These are phyloP conservation scores for Draba incana DNA, from an alignment of 345 rosid genomes.

Conservation along the genomic window DNA sequence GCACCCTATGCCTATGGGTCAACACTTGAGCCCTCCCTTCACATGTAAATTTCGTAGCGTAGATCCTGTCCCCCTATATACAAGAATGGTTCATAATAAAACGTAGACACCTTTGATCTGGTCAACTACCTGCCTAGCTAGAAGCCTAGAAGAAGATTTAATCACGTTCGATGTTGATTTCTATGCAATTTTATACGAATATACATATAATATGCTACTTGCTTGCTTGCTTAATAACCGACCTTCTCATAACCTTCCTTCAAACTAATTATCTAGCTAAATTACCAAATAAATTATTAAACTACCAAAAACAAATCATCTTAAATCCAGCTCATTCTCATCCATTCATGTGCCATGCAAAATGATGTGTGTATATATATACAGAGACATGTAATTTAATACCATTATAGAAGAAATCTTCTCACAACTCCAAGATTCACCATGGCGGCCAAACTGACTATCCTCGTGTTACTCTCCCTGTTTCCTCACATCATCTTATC, in stretches of 20 bases:
- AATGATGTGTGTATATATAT: conserved; percentile 13
- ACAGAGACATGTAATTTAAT: not conserved
- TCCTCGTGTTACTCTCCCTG: conserved; percentile 32
- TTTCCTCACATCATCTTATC: conserved; percentile 29
- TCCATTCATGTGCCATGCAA: conserved; percentile 35
- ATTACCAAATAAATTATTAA: not conserved
- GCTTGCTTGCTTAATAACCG: conserved; percentile 12
- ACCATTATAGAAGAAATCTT: conserved; percentile 6
- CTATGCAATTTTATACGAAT: conserved; percentile 1
- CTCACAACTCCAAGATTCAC: not conserved
- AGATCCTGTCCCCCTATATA: conserved; percentile 14
- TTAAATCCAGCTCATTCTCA: conserved; percentile 39
- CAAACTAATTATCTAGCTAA: conserved; percentile 10
- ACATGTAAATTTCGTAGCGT: conserved; percentile 31
- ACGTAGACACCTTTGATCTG: not conserved
- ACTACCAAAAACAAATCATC: conserved; percentile 14
- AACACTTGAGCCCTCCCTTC: conserved; percentile 36
- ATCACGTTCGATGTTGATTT: conserved; percentile 26
- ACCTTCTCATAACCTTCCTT: conserved; percentile 37
- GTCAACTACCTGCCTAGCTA: conserved; percentile 32
- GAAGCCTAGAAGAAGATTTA: not conserved
- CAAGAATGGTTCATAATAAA: not conserved
- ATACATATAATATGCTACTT: not conserved
- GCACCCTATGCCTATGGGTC: conserved; percentile 36
- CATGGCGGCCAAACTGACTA: conserved; percentile 30